Conservation (phyloP, 768 basidiomycete species). For the Tricholoma matsutake region DNA sequence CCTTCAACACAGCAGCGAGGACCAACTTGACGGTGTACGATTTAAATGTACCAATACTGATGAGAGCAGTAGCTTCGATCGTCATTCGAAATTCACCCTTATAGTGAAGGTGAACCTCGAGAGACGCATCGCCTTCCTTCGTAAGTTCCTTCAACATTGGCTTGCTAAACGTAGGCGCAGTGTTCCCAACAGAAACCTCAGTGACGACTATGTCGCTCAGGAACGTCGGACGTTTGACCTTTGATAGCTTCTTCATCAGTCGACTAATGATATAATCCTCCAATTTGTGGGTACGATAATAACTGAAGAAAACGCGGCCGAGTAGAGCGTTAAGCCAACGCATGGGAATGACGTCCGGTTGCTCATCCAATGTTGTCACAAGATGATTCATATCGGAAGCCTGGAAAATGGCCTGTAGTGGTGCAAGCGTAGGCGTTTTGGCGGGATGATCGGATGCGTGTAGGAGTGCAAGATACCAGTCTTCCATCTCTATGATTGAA, state of each 20-base stretch:
- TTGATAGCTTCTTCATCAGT: slow-evolving; percentile 91
- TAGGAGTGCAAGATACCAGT: slow-evolving; percentile 87
- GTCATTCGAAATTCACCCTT: slow-evolving; percentile 89
- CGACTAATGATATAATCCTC: slow-evolving; percentile 84
- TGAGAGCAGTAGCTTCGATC: slow-evolving; percentile 84
- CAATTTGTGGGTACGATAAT: slow-evolving; percentile 79
- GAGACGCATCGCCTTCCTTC: slow-evolving; percentile 85
- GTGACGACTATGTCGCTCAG: slow-evolving; percentile 83
- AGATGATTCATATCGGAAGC: slow-evolving; percentile 79
- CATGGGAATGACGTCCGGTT: slow-evolving; percentile 95
- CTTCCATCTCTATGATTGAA: slow-evolving; percentile 91
- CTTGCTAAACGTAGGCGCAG: slow-evolving; percentile 84
- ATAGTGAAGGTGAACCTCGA: slow-evolving; percentile 83
- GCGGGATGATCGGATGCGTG: slow-evolving; percentile 68
- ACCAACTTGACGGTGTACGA: slow-evolving; percentile 88
- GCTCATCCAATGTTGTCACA: slow-evolving; percentile 82
- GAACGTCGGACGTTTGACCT: slow-evolving; percentile 86
- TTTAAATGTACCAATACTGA: slow-evolving; percentile 80
- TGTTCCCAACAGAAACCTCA: slow-evolving; percentile 86
- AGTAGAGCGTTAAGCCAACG: slow-evolving; percentile 96
- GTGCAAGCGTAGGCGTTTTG: slow-evolving; percentile 56
- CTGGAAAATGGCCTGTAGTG: slow-evolving; percentile 65
- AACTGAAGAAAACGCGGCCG: slow-evolving; percentile 89
- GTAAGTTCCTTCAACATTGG: slow-evolving; percentile 99
- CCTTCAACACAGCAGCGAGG: slow-evolving; percentile 82